phyloP scores from a whole-genome alignment of 2,329 filamentous ascomycete species.

The Tolypocladium guangdongense region DNA sequence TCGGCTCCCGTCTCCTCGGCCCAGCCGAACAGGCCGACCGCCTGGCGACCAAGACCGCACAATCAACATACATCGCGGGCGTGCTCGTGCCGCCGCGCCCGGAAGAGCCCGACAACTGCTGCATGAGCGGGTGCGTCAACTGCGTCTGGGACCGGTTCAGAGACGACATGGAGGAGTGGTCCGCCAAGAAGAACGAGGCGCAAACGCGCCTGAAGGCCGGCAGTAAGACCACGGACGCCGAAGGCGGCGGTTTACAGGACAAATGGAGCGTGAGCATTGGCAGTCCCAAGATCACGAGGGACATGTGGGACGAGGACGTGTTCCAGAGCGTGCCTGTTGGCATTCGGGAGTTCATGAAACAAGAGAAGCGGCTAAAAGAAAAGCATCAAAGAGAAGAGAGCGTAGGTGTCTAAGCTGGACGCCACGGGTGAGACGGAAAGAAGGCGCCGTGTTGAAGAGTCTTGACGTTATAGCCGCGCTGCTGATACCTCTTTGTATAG shows the following conservation, averaged over 20 bases:
- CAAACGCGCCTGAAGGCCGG: constrained; percentile 34
- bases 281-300: constrained; percentile 32
- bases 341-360: constrained; percentile 94
- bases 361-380: constrained; percentile 79
- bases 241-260: constrained; percentile 63
- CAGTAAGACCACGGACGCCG: constrained; percentile 60
- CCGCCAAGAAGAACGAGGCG: constrained; percentile 51
- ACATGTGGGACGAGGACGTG: constrained; percentile 53
- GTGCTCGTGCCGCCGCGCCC: constrained; percentile 75
- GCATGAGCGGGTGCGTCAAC: constrained; percentile 96
- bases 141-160: constrained; percentile 92
- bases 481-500: background rate
- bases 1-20: constrained; percentile 68
- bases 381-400: constrained; percentile 52
- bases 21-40: constrained; percentile 58
- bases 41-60: constrained; percentile 43
- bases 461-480: background rate
- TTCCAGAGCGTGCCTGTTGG: constrained; percentile 80
- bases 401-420: constrained; percentile 23
- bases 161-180: constrained; percentile 90
- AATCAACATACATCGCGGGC: constrained; percentile 60
- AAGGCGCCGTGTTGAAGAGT: background rate
- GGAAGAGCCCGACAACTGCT: constrained; percentile 92
- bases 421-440: background rate
- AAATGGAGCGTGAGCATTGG: constrained; percentile 44